A percentile compares a stretch with the other conserved stretches of the same genome.
Evolutionary conservation across 1,284 basidiomycete genomes (phyloP).

Genomic region (Trichosporon sp.): DNA sequence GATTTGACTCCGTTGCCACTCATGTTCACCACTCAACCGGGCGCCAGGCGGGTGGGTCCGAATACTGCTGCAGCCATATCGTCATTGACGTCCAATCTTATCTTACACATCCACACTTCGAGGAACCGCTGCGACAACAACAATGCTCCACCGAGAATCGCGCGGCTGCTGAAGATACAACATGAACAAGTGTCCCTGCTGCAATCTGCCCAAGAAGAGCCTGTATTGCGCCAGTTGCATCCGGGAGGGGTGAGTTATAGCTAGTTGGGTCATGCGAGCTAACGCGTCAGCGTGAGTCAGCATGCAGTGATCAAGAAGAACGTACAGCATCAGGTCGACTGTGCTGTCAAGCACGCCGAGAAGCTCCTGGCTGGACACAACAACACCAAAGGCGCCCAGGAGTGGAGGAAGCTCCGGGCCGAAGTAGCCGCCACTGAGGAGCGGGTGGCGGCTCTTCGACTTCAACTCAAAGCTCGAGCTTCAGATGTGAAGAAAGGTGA

Average conservation of each 20-base stretch:
- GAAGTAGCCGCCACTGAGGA: conserved; percentile 25
- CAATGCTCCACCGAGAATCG: neutral
- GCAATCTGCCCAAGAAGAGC: conserved; percentile 20
- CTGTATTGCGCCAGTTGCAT: conserved; percentile 35
- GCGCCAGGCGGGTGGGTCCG: neutral
- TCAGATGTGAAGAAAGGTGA: conserved; percentile 16
- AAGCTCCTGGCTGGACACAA: conserved; percentile 12
- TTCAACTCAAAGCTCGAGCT: conserved; percentile 9
- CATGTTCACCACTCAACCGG: neutral
- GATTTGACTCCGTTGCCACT: conserved; percentile 12
- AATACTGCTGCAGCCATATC: neutral
- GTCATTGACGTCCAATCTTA: neutral
- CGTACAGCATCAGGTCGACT: conserved; percentile 14
- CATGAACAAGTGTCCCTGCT: conserved; percentile 24
- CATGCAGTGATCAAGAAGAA: conserved; percentile 13
- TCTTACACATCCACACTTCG: neutral
- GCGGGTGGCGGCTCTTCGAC: conserved; percentile 19
- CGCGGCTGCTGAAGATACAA: neutral
- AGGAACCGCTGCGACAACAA: neutral
- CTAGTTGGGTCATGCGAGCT: neutral
- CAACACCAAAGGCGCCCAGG: conserved; percentile 3
- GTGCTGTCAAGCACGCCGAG: conserved; percentile 14
- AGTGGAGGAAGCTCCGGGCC: conserved; percentile 34
- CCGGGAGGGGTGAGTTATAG: conserved; percentile 27
- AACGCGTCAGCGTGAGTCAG: conserved; percentile 14